Evolutionary conservation across 768 basidiomycete species (phyloP), one percentile per base, ranked within the genome.

Genomic region (Pluteus cervinus): DNA sequence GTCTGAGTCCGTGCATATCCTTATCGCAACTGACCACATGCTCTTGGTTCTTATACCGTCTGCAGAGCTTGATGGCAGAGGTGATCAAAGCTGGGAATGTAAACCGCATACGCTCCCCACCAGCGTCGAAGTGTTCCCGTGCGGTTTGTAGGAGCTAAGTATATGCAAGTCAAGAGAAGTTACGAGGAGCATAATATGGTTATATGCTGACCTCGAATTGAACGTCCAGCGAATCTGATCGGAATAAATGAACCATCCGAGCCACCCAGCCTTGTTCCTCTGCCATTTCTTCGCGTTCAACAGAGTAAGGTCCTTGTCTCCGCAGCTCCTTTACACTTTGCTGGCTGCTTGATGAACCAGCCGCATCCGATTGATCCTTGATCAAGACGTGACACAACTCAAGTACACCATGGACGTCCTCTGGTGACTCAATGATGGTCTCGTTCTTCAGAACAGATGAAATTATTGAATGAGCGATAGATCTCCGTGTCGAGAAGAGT

Each of bases 191-290:
- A n/a, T n/a, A n/a, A n/a, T 30, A 29, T 37, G 20, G 21, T 7
- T 20, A 17, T 10, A 40, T n/a, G 55, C 78, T 18, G 42, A 88
- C 93, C 73, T 92, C 84, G 47, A 91, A 94, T 52, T 99, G 96
- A 10, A 82, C 76, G 48, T 76, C 85, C 46, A 97, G 57, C 18
- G 87, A 85, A 35, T 96, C 90, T 0, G 88, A 75, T 15, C 82
- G 68, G 77, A 98, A 96, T 22, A 98, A 58, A 66, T 99, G 96
- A 2, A 98, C 86, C 89, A 98, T 97, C 45, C 94, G 69, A 26
- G 96, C 94, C 11, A 97, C 79, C 96, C 96, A 99, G 0, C 96
- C 96, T 52, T 99, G 96, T 58, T 99, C 96, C 58, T 99, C 96
- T 0, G 92, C 93, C 67, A 92, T 72, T 53, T 98, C 94, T 55